Base-by-base conservation (phyloP, 2,329 filamentous ascomycete species). In the Arthrobotrys megalospora region DNA sequence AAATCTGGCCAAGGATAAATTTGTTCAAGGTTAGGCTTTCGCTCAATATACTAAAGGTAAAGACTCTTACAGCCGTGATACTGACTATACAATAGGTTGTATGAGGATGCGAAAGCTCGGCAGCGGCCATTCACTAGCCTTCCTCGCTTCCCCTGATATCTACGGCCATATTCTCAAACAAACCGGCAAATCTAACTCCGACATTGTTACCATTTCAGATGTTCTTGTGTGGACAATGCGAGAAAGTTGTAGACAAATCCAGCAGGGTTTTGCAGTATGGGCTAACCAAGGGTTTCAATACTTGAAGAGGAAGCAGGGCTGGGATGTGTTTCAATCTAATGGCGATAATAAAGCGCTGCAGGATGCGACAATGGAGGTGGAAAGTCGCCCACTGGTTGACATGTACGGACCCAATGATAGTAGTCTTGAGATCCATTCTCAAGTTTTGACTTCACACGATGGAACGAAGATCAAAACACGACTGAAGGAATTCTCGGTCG, bases 51-150 rank as follows among this genome's bases (percentile, higher is more conserved):
- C 21, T 24, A 7, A 0, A 11, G 14, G 21, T n/a, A 3, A 36
- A 21, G 6, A 36, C 4, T 16, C 19, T 45, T 47, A 6, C 14
- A 47, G 41, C 3, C n/a, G 16, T 32, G 2, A 19, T 64, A 58
- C 24, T 70, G n/a, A 48, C 16, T 1, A 47, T 36, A 6, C 14
- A 16, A 36, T 62, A 78, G 75, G 75, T 10, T 78, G 90, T 75
- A 92, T 92, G 90, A 84, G 92, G 24, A 90, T 93, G 88, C 83
- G 91, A 10, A 89, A 90, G 71, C 85, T 94, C 0, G 91, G 90
- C 0, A 68, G 89, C 0, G 91, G 90, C 0, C 91, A 94, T 79
- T 89, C 88, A 0, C 87, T 93, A 0, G 84, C 88, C 0, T 92
- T 81, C 24, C 73, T 80, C 8, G 80, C 75, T 1, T 67, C 89